phyloP scores from a whole-genome alignment of 176 grass and related monocot genomes.

The Aegilops speltoides region DNA sequence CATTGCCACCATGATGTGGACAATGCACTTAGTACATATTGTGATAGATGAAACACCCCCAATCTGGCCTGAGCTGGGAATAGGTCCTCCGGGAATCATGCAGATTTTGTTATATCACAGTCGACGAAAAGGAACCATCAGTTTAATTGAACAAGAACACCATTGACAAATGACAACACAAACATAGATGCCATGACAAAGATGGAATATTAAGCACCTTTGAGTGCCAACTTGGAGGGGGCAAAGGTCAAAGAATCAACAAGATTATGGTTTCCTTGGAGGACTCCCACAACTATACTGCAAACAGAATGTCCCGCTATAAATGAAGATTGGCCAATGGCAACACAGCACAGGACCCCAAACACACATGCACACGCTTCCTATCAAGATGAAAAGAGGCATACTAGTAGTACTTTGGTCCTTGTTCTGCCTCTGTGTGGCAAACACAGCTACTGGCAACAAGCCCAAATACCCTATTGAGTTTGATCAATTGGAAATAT shows the following conservation, averaged over 20 bases:
- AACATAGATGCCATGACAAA: constrained; percentile 38
- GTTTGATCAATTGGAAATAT: constrained; percentile 31
- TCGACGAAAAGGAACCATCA: constrained; percentile 38
- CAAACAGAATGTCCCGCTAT: constrained; percentile 42
- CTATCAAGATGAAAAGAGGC: constrained; percentile 52
- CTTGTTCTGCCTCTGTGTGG: constrained; percentile 42
- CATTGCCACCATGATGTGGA: constrained; percentile 19
- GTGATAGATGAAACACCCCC: constrained; percentile 15
- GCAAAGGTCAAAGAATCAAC: constrained; percentile 46
- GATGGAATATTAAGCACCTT: constrained; percentile 31
- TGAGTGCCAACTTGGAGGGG: constrained; percentile 36
- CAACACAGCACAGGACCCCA: constrained; percentile 38
- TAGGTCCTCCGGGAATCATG: constrained; percentile 29
- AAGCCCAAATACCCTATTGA: constrained; percentile 35
- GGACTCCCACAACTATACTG: constrained; percentile 28
- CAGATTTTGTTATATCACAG: constrained; percentile 37
- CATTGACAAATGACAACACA: constrained; percentile 27
- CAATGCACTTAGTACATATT: constrained; percentile 21
- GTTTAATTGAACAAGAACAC: constrained; percentile 17
- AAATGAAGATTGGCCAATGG: constrained; percentile 54
- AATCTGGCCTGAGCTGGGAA: constrained; percentile 28
- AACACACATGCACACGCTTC: constrained; percentile 45
- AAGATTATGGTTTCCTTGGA: constrained; percentile 47
- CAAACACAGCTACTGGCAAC: constrained; percentile 24
- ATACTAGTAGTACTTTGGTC: constrained; percentile 47